These are phyloP conservation scores for Phytophthora podocarpi DNA, from an alignment of 352 stramenopile genomes.

Conservation along the genomic window DNA sequence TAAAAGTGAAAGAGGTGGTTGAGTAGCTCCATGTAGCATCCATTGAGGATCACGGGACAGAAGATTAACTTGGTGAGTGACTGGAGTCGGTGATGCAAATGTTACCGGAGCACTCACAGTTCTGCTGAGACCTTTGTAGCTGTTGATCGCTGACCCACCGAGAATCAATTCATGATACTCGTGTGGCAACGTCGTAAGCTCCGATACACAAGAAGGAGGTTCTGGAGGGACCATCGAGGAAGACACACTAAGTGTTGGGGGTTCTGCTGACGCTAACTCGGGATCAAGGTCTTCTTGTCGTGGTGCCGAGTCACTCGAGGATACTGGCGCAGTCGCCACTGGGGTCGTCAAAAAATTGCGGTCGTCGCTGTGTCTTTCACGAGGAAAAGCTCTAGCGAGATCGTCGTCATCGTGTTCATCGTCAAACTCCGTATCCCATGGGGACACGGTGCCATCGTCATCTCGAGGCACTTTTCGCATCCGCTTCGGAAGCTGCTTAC, in stretches of 20 bases:
- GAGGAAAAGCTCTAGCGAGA: slow-evolving; percentile 20
- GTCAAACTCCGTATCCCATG: slow-evolving; percentile 34
- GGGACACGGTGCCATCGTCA: slow-evolving; percentile 32
- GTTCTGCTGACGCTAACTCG: too few relatives aligned
- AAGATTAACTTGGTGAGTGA: neutral
- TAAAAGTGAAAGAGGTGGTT: slow-evolving; percentile 13
- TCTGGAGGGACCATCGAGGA: slow-evolving; percentile 9
- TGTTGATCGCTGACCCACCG: slow-evolving; percentile 16
- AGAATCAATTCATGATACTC: slow-evolving; percentile 36
- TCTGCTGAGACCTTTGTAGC: slow-evolving; percentile 12
- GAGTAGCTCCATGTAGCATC: slow-evolving; percentile 8
- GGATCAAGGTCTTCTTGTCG: neutral
- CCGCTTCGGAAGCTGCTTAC: neutral
- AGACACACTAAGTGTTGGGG: slow-evolving; percentile 7
- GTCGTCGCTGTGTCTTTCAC: too few relatives aligned
- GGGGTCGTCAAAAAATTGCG: neutral
- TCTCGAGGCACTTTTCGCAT: slow-evolving; percentile 7
- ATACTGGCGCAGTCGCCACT: neutral
- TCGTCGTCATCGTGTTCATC: slow-evolving; percentile 26
- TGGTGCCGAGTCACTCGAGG: neutral
- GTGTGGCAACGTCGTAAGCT: slow-evolving; percentile 29
- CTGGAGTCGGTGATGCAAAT: neutral
- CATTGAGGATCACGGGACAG: neutral
- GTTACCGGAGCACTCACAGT: slow-evolving; percentile 11
- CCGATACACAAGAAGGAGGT: slow-evolving; percentile 21